A percentile compares a stretch with the other conserved stretches of the same genome.
These are phyloP conservation scores for Fusarium penzigii DNA, from an alignment of 2,329 filamentous ascomycete species.

Conservation along the genomic window DNA sequence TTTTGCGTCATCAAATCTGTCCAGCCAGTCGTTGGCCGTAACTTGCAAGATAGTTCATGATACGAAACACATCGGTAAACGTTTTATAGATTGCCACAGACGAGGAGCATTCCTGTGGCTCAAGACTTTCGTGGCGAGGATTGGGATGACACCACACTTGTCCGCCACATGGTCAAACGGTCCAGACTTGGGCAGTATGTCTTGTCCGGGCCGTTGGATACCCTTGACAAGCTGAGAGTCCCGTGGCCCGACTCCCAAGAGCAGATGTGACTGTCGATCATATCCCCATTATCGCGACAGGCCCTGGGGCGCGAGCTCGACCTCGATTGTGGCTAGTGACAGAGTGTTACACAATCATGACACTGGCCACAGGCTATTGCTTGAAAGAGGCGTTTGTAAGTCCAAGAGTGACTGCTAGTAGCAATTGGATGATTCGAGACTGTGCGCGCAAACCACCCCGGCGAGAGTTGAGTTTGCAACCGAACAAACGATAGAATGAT, in stretches of 20 bases:
- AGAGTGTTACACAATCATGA: slow-evolving; percentile 13
- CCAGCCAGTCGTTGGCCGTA: slow-evolving; percentile 18
- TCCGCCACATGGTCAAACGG: slow-evolving; percentile 18
- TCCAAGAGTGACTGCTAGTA: not conserved
- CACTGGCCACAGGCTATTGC: not conserved
- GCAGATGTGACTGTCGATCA: slow-evolving; percentile 13
- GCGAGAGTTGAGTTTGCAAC: not conserved
- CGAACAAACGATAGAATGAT: slow-evolving; percentile 8
- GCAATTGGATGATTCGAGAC: slow-evolving; percentile 2
- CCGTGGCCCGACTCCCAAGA: not conserved
- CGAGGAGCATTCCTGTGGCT: slow-evolving; percentile 22
- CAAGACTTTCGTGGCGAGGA: slow-evolving; percentile 17
- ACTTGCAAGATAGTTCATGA: not conserved
- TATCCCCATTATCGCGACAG: not conserved
- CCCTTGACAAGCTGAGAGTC: slow-evolving; percentile 26
- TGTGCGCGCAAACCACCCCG: not conserved
- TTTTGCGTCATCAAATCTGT: slow-evolving; percentile 3
- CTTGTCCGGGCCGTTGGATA: slow-evolving; percentile 24
- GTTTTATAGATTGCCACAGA: slow-evolving; percentile 3
- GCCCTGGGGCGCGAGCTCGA: slow-evolving; percentile 21
- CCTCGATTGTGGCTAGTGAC: slow-evolving; percentile 27
- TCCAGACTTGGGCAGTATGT: slow-evolving; percentile 5
- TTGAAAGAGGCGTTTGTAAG: not conserved
- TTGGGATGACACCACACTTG: not conserved
- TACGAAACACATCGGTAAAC: not conserved